Conservation (phyloP, 1,284 basidiomycete species). For the Somion occarium region DNA sequence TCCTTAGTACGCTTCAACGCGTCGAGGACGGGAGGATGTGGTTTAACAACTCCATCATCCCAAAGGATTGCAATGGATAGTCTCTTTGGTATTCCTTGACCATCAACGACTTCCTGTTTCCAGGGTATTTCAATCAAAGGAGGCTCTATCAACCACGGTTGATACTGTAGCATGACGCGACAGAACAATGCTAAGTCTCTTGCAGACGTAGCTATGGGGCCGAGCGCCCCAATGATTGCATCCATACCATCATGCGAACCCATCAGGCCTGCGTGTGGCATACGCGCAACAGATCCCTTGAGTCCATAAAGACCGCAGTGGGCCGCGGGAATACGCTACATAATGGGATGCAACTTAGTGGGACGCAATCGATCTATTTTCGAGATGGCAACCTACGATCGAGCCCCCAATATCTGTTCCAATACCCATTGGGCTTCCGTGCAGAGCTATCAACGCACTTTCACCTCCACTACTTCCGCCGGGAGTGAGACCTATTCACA, state of each 20-base stretch:
- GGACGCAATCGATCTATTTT: not conserved
- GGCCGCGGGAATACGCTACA: slow-evolving; percentile 39
- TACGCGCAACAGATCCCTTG: slow-evolving; percentile 45
- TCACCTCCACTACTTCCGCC: slow-evolving; percentile 67
- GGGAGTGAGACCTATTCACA: slow-evolving; percentile 33
- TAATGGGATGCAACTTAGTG: not conserved
- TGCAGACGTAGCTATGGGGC: slow-evolving; percentile 48
- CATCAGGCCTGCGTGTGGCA: slow-evolving; percentile 46
- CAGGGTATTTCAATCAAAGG: slow-evolving; percentile 49
- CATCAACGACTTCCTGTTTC: slow-evolving; percentile 36
- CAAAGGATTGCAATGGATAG: slow-evolving; percentile 49
- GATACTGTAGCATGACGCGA: slow-evolving; percentile 41
- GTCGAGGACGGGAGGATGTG: slow-evolving; percentile 48
- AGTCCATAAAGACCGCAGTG: slow-evolving; percentile 53
- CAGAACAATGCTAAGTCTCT: slow-evolving; percentile 51
- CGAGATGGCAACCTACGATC: slow-evolving; percentile 28
- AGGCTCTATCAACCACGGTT: slow-evolving; percentile 55
- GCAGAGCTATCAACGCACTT: slow-evolving; percentile 55
- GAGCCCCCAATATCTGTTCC: slow-evolving; percentile 57
- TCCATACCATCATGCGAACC: slow-evolving; percentile 54
- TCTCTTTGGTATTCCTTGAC: slow-evolving; percentile 35
- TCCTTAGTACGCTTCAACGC: slow-evolving; percentile 40
- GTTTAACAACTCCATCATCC: slow-evolving; percentile 51
- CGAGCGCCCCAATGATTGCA: slow-evolving; percentile 46
- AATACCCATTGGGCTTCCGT: slow-evolving; percentile 53